Conservation (phyloP, 2,329 filamentous ascomycete genomes). For the Ophiobolus disseminans region DNA sequence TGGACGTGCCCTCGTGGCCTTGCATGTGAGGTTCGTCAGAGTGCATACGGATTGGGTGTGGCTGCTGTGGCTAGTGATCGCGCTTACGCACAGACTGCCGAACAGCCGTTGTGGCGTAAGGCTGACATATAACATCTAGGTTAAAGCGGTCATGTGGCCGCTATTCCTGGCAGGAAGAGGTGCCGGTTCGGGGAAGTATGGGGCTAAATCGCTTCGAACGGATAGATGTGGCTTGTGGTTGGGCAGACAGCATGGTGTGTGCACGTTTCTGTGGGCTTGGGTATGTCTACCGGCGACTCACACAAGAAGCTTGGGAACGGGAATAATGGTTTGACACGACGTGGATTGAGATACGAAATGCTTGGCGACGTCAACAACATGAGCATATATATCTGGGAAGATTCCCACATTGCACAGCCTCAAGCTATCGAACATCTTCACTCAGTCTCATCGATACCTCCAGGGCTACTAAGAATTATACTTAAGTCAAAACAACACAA, state of each 20-base stretch:
- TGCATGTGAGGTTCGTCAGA: conserved; percentile 4
- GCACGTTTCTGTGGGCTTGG: conserved; percentile 6
- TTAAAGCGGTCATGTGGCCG: conserved; percentile 24
- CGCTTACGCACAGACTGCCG: conserved; percentile 33
- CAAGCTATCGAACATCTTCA: conserved; percentile 2
- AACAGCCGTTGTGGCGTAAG: conserved; percentile 28
- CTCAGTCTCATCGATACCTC: not conserved
- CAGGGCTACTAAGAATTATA: not conserved
- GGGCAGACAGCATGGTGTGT: conserved; percentile 9
- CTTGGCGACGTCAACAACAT: conserved; percentile 14
- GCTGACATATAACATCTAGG: conserved; percentile 22
- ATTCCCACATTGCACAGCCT: conserved; percentile 2
- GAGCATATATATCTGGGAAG: conserved; percentile 18
- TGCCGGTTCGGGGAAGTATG: conserved; percentile 6
- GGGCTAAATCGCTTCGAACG: not conserved
- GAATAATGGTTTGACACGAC: conserved; percentile 16
- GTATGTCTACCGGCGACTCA: conserved; percentile 15
- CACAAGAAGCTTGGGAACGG: conserved; percentile 22
- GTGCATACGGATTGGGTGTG: conserved; percentile 31
- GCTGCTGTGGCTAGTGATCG: conserved; percentile 35
- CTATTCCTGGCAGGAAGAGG: conserved; percentile 12
- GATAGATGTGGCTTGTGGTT: conserved; percentile 14
- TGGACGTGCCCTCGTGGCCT: conserved; percentile 18
- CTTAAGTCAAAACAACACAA: not conserved
- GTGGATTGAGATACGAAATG: conserved; percentile 1